Evolutionary conservation across 192 early-diverging fungal species (phyloP).

Genomic region (Gamsiella multidivaricata): DNA sequence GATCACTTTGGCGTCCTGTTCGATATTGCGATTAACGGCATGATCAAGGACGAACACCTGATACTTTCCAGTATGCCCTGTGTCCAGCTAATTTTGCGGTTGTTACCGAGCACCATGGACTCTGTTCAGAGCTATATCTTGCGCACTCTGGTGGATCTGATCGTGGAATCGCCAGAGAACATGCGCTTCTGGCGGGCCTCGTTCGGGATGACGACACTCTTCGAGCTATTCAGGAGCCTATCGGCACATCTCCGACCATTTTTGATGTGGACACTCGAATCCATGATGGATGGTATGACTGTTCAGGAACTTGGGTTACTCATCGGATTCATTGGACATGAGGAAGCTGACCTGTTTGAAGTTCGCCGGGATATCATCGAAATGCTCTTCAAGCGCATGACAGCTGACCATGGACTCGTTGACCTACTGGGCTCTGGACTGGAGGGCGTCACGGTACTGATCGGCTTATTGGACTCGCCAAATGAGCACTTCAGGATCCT

Average conservation of each 20-base stretch:
- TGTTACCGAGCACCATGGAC: constrained; percentile 35
- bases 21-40: constrained; percentile 55
- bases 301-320: constrained; percentile 50
- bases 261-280: constrained; percentile 55
- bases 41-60: constrained; percentile 55
- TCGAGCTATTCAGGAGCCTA: constrained; percentile 50
- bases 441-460: constrained; percentile 51
- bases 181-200: constrained; percentile 43
- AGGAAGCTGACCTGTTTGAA: constrained; percentile 37
- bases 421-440: constrained; percentile 49
- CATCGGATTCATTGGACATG: constrained; percentile 49
- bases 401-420: constrained; percentile 38
- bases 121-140: constrained; percentile 52
- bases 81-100: constrained; percentile 43
- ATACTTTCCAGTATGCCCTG: constrained; percentile 49
- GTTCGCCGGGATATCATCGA: constrained; percentile 51
- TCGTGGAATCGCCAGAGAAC: constrained; percentile 54
- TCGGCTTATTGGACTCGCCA: constrained; percentile 44
- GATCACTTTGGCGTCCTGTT: constrained; percentile 55
- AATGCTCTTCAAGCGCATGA: constrained; percentile 57
- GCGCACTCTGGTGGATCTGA: constrained; percentile 50
- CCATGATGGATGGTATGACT: constrained; percentile 54
- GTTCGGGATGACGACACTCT: constrained; percentile 45
- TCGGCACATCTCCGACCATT: constrained; percentile 48
- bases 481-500: constrained; percentile 55